Percentiles rank a stretch among this genome's conserved stretches.
Conservation (phyloP, 1,284 basidiomycete genomes). For the Boletus holoroseus region DNA sequence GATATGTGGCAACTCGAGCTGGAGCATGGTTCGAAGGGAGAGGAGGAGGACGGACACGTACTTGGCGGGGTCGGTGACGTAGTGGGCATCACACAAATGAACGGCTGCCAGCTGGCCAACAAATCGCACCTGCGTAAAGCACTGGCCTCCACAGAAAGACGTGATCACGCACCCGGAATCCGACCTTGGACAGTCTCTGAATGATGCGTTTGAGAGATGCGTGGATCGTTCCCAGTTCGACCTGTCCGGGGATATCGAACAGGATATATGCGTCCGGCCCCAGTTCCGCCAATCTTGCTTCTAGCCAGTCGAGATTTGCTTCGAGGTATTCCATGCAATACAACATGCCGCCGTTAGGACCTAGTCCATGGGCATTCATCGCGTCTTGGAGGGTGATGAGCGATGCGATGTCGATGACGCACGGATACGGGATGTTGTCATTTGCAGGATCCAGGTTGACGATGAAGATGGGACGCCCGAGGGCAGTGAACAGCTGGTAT, state of each 20-base stretch:
- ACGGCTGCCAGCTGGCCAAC: constrained; percentile 78
- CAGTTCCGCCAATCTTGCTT: constrained; percentile 63
- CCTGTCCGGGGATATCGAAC: constrained; percentile 97
- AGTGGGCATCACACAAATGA: constrained; percentile 94
- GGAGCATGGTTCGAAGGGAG: constrained; percentile 94
- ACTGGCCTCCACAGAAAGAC: constrained; percentile 3
- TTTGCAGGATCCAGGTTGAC: constrained; percentile 98
- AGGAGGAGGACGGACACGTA: constrained; percentile 92
- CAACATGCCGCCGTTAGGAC: constrained; percentile 95
- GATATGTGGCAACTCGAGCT: constrained; percentile 93
- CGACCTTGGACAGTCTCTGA: constrained; percentile 60
- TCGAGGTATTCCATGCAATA: constrained; percentile 99
- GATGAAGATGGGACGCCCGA: constrained; percentile 80
- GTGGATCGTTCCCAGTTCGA: constrained; percentile 96
- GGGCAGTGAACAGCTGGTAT: constrained; percentile 85
- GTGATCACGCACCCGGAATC: constrained; percentile 73
- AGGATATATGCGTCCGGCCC: constrained; percentile 78
- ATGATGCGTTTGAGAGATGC: constrained; percentile 78
- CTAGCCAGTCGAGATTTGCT: constrained; percentile 93
- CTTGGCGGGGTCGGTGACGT: constrained; percentile 93
- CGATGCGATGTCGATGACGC: constrained; percentile 79
- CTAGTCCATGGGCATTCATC: constrained; percentile 82
- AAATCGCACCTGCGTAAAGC: constrained; percentile 19
- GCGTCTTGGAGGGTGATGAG: constrained; percentile 87
- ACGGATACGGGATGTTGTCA: constrained; percentile 85